phyloP scores from a whole-genome alignment of 2,329 filamentous ascomycete genomes.

The Ceratocystis alfenasii region DNA sequence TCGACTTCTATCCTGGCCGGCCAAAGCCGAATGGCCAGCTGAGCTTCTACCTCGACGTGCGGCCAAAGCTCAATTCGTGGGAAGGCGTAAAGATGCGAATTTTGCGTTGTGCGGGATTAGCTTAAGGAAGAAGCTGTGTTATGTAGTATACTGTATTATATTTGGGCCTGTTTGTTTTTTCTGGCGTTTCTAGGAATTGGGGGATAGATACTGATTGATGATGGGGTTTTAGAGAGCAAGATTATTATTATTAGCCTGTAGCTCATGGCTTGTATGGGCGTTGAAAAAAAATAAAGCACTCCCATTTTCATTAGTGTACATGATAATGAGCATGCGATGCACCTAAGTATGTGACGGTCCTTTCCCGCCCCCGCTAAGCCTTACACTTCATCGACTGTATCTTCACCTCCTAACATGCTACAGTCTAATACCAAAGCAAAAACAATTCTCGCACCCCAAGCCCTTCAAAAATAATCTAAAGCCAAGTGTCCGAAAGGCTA shows the following conservation, averaged over 20 bases:
- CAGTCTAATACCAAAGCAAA: no score
- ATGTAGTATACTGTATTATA: slow-evolving; percentile 25
- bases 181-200: slow-evolving; percentile 24
- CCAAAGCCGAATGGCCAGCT: slow-evolving; percentile 31
- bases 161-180: slow-evolving; percentile 12
- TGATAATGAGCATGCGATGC: no score
- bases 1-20: slow-evolving; percentile 87
- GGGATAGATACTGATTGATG: background rate
- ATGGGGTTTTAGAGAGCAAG: background rate
- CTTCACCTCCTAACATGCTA: no score
- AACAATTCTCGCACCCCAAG: no score
- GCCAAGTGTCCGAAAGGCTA: no score
- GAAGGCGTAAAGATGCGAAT: slow-evolving; percentile 57
- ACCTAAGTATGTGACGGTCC: no score
- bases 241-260: background rate
- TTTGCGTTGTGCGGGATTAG: slow-evolving; percentile 37
- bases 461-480: no score
- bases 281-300: background rate
- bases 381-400: no score
- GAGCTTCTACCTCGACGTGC: slow-evolving; percentile 56
- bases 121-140: slow-evolving; percentile 26
- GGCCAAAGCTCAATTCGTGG: slow-evolving; percentile 56
- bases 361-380: no score
- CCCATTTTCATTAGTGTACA: background rate
- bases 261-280: background rate